phyloP scores from a whole-genome alignment of 768 basidiomycete species.

The Roridomyces roridus region DNA sequence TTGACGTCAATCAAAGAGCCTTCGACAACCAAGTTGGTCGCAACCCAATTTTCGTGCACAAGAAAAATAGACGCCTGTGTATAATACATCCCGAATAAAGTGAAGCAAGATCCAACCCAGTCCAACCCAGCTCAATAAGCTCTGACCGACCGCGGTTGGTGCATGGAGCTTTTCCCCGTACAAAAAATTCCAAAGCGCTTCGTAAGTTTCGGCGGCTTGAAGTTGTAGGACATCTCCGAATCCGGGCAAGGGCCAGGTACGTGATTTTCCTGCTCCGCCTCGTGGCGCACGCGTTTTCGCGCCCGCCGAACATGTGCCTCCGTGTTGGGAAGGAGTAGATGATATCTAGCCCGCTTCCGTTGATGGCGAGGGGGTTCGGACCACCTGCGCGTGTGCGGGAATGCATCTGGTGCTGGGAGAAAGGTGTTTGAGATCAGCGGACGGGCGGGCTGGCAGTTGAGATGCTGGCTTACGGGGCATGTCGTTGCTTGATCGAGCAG shows the following conservation, averaged over 20 bases:
- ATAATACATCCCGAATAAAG: no score
- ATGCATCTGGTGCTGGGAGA: conserved; percentile 12
- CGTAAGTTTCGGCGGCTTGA: conserved; percentile 15
- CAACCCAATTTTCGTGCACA: no score
- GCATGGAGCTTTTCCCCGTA: conserved; percentile 21
- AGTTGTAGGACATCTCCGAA: conserved; percentile 5
- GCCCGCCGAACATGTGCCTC: background rate
- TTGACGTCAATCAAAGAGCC: no score
- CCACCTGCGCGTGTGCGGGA: background rate
- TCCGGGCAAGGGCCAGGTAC: background rate
- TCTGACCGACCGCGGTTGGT: conserved; percentile 4
- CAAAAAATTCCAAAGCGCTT: conserved; percentile 26
- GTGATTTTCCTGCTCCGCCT: conserved; percentile 10
- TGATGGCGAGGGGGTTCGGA: background rate
- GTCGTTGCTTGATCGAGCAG: no score
- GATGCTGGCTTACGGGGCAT: conserved; percentile 22
- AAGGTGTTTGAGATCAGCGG: background rate
- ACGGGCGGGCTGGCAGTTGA: background rate
- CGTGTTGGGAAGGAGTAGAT: background rate
- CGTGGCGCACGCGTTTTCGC: conserved; percentile 4
- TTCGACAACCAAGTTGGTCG: no score
- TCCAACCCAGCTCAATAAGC: conserved; percentile 4
- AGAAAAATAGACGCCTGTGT: no score
- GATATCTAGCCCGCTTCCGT: background rate
- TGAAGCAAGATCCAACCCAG: no score